Evolutionary conservation across 2,329 filamentous ascomycete species (phyloP).

Genomic region (Aureobasidium sp.): DNA sequence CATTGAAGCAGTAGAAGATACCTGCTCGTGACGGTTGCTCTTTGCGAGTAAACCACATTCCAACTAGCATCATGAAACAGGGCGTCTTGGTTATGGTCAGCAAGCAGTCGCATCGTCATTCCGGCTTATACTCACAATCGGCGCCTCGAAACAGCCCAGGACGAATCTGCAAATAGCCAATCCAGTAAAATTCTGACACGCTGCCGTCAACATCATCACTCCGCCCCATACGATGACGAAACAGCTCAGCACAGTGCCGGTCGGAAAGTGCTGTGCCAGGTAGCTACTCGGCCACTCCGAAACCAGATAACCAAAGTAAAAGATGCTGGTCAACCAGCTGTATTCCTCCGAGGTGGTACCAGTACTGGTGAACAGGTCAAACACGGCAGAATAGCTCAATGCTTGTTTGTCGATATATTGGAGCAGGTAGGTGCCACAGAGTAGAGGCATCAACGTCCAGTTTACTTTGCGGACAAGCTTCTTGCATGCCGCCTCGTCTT

Average conservation of each 20-base stretch:
- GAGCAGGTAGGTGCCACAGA: conserved; percentile 45
- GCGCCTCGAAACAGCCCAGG: conserved; percentile 63
- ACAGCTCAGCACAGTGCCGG: conserved; percentile 28
- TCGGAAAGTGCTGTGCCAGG: conserved; percentile 29
- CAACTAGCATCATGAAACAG: conserved; percentile 58
- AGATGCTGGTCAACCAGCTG: conserved; percentile 50
- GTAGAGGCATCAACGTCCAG: conserved; percentile 44
- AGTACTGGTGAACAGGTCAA: conserved; percentile 47
- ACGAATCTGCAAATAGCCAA: conserved; percentile 57
- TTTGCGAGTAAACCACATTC: conserved; percentile 60
- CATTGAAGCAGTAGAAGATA: conserved; percentile 68
- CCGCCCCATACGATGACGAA: conserved; percentile 56
- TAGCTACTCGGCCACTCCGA: conserved; percentile 24
- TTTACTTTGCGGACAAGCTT: conserved; percentile 43
- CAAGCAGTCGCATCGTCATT: background rate
- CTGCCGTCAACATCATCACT: conserved; percentile 54
- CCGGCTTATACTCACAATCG: conserved; percentile 41
- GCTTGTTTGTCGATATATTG: conserved; percentile 45
- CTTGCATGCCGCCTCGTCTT: conserved; percentile 34
- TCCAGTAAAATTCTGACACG: conserved; percentile 52
- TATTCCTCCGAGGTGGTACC: conserved; percentile 44
- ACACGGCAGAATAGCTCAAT: conserved; percentile 49
- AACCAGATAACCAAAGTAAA: conserved; percentile 44
- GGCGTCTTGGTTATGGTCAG: conserved; percentile 41
- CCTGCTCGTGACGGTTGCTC: conserved; percentile 36